phyloP scores from a whole-genome alignment of 306 rosid species.

The Rubus parviflorus region DNA sequence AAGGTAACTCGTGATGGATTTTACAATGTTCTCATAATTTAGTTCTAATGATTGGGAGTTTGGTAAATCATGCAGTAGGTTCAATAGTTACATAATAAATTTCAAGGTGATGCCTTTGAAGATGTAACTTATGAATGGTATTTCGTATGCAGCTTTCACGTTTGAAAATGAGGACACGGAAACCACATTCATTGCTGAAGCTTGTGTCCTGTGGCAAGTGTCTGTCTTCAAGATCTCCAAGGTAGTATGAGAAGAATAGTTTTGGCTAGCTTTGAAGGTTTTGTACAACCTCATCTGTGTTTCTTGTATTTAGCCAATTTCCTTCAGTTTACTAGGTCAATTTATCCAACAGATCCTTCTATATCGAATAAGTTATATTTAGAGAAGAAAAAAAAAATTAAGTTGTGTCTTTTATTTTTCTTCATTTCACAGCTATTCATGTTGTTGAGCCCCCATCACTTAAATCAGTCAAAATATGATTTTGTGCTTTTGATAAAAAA shows the following conservation, averaged over 20 bases:
- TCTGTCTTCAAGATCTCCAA: conserved; percentile 70
- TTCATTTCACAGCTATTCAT: not conserved
- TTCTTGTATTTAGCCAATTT: conserved; percentile 53
- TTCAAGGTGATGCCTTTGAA: not conserved
- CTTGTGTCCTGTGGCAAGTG: conserved; percentile 88
- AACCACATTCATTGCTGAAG: conserved; percentile 69
- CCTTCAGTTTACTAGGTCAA: conserved; percentile 40
- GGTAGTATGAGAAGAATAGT: conserved; percentile 43
- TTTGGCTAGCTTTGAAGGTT: conserved; percentile 44
- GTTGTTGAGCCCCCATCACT: not conserved
- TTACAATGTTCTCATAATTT: conserved; percentile 17
- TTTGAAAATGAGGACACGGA: conserved; percentile 60
- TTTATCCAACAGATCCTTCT: conserved; percentile 49
- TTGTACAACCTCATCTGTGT: conserved; percentile 44
- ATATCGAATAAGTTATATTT: conserved; percentile 53
- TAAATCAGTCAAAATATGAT: not conserved
- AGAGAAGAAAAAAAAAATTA: conserved; percentile 32
- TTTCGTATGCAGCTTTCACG: conserved; percentile 82
- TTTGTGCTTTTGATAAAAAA: not conserved
- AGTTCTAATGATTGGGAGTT: not conserved
- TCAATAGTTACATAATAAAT: not conserved
- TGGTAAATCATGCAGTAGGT: conserved; percentile 10
- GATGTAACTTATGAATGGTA: conserved; percentile 28
- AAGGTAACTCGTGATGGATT: conserved; percentile 55
- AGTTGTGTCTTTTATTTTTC: not conserved